phyloP scores from a whole-genome alignment of 768 basidiomycete genomes.

The Suillus clintonianus region DNA sequence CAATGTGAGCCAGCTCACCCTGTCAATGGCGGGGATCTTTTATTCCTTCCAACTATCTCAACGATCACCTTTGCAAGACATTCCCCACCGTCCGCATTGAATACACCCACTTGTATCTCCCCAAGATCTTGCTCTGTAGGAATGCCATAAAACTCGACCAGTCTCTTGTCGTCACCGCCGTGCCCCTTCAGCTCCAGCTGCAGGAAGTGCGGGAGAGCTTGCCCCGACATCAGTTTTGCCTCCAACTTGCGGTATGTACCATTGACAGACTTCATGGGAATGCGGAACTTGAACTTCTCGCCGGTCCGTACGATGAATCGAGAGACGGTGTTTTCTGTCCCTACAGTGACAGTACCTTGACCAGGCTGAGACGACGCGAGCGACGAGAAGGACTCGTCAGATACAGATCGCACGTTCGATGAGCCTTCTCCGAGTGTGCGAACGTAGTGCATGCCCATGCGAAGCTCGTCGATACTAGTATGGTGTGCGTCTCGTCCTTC shows the following conservation, averaged over 20 bases:
- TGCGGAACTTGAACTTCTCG: slow-evolving; percentile 60
- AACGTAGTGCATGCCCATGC: slow-evolving; percentile 71
- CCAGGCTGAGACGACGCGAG: slow-evolving; percentile 58
- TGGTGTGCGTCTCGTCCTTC: slow-evolving; percentile 31
- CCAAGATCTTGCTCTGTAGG: slow-evolving; percentile 54
- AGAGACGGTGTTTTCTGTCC: slow-evolving; percentile 24
- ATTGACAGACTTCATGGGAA: slow-evolving; percentile 39
- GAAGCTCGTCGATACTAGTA: slow-evolving; percentile 59
- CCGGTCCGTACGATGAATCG: slow-evolving; percentile 56
- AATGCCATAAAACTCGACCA: slow-evolving; percentile 58
- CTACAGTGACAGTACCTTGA: slow-evolving; percentile 23
- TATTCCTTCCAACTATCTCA: slow-evolving; percentile 50
- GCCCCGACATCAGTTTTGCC: slow-evolving; percentile 52
- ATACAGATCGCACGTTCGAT: slow-evolving; percentile 31
- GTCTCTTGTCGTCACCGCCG: slow-evolving; percentile 42
- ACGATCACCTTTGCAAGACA: slow-evolving; percentile 58
- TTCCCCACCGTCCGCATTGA: slow-evolving; percentile 46
- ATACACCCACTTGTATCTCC: slow-evolving; percentile 56
- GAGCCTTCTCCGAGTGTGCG: slow-evolving; percentile 63
- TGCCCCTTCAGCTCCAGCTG: slow-evolving; percentile 48
- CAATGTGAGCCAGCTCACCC: slow-evolving; percentile 28
- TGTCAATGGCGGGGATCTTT: slow-evolving; percentile 23
- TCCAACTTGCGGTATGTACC: slow-evolving; percentile 41
- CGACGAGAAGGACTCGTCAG: slow-evolving; percentile 57
- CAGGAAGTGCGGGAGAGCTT: slow-evolving; percentile 56